Evolutionary conservation across 305 asterid species (phyloP).

Genomic region (Ilex paraguariensis): DNA sequence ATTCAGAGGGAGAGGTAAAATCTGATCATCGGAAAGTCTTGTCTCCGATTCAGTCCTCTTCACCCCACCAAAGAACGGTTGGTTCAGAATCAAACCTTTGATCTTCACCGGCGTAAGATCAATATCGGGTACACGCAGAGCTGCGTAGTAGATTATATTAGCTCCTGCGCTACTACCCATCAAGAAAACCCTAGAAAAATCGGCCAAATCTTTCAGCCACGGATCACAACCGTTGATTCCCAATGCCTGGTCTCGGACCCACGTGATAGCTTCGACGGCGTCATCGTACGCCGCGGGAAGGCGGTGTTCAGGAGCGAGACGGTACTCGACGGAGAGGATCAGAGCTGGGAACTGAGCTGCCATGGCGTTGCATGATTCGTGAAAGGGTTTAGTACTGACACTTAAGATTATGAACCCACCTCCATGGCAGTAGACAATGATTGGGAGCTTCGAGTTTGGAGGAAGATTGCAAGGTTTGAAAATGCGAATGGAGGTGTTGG

Average conservation of each 20-base stretch:
- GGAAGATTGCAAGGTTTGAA: slow-evolving; percentile 39
- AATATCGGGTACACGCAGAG: slow-evolving; percentile 24
- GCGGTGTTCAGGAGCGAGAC: slow-evolving; percentile 65
- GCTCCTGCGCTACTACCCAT: slow-evolving; percentile 78
- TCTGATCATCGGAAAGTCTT: slow-evolving; percentile 13
- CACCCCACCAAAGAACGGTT: slow-evolving; percentile 40
- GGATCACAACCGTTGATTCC: slow-evolving; percentile 26
- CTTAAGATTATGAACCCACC: slow-evolving; percentile 45
- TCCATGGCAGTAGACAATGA: slow-evolving; percentile 56
- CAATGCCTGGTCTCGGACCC: slow-evolving; percentile 38
- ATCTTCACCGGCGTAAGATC: slow-evolving; percentile 39
- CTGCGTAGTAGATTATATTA: slow-evolving; percentile 46
- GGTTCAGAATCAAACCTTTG: slow-evolving; percentile 41
- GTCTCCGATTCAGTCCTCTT: slow-evolving; percentile 47
- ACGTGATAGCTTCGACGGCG: slow-evolving; percentile 46
- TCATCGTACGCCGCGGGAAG: slow-evolving; percentile 76
- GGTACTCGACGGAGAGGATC: slow-evolving; percentile 53
- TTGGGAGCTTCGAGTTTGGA: slow-evolving; percentile 36
- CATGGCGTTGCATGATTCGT: slow-evolving; percentile 24
- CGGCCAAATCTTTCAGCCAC: slow-evolving; percentile 46
- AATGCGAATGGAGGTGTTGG: slow-evolving; percentile 53
- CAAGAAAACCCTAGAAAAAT: slow-evolving; percentile 45
- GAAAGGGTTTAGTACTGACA: slow-evolving; percentile 21
- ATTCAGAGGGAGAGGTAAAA: slow-evolving; percentile 35
- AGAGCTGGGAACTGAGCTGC: slow-evolving; percentile 46